A percentile compares a stretch with the other conserved stretches of the same genome.
Evolutionary conservation across 305 asterid species (phyloP).

Genomic region (Fraxinus albicans): DNA sequence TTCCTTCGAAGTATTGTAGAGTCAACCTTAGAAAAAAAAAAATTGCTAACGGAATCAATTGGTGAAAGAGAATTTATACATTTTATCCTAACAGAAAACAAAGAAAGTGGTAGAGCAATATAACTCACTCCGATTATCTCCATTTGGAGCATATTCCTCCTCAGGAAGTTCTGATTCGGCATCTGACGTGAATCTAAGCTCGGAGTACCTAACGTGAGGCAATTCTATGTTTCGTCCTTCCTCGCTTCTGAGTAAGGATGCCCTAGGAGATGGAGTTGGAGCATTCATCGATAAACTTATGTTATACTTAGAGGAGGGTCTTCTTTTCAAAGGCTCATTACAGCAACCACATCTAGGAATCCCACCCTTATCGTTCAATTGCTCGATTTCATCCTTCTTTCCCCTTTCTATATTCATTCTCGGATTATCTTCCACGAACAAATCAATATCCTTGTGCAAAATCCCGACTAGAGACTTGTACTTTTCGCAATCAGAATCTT

Average conservation of each 20-base stretch:
- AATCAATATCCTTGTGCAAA: slow-evolving; percentile 59
- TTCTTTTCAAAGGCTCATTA: slow-evolving; percentile 58
- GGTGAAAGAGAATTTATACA: not conserved
- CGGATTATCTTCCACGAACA: slow-evolving; percentile 40
- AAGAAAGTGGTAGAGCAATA: not conserved
- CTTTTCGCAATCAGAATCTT: slow-evolving; percentile 53
- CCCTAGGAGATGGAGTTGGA: slow-evolving; percentile 61
- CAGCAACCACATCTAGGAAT: slow-evolving; percentile 67
- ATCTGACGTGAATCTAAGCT: slow-evolving; percentile 54
- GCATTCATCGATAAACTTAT: slow-evolving; percentile 52
- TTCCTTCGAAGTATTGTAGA: not conserved
- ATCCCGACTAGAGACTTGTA: slow-evolving; percentile 66
- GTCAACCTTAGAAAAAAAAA: not conserved
- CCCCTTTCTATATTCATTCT: slow-evolving; percentile 35
- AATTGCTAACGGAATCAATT: not conserved
- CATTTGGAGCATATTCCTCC: slow-evolving; percentile 43
- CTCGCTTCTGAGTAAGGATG: slow-evolving; percentile 48
- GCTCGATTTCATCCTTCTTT: slow-evolving; percentile 42
- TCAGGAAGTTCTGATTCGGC: slow-evolving; percentile 43
- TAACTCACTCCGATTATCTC: slow-evolving; percentile 40
- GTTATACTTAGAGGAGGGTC: slow-evolving; percentile 35
- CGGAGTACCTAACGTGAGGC: slow-evolving; percentile 48
- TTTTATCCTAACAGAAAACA: not conserved
- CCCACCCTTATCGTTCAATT: slow-evolving; percentile 28
- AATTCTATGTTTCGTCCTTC: slow-evolving; percentile 44